Conservation (phyloP, 116 monocot genomes). For the Zostera marina region DNA sequence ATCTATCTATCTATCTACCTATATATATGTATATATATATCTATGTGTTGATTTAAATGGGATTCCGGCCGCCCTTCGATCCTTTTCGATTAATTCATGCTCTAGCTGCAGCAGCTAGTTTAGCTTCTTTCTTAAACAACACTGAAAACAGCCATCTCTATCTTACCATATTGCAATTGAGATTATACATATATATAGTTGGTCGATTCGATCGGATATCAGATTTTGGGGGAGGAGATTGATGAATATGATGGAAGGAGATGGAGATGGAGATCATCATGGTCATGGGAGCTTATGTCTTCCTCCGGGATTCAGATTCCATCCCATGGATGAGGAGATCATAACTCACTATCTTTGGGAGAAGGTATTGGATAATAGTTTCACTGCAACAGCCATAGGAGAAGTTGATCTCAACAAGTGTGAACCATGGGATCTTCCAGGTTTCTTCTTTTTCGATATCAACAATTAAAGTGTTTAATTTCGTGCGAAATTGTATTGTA, state of each 20-base stretch:
- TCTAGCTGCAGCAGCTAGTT: too few species aligned
- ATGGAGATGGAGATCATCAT: too few species aligned
- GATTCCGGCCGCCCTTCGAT: not conserved
- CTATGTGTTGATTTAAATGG: not conserved
- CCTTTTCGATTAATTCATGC: too few species aligned
- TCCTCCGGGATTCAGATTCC: slow-evolving; percentile 41
- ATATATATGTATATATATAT: not conserved
- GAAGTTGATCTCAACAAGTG: slow-evolving; percentile 31
- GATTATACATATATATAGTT: too few species aligned
- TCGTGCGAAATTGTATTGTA: too few species aligned
- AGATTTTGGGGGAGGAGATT: too few species aligned
- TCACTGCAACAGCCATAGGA: slow-evolving; percentile 13
- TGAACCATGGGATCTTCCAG: slow-evolving; percentile 40
- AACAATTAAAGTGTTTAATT: too few species aligned
- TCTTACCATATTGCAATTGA: too few species aligned
- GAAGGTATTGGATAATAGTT: slow-evolving; percentile 14
- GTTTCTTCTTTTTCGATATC: not conserved
- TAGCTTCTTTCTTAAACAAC: too few species aligned
- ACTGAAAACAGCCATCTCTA: too few species aligned
- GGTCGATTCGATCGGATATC: too few species aligned
- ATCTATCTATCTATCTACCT: not conserved
- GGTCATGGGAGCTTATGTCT: slow-evolving; percentile 5
- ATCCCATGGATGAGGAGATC: slow-evolving; percentile 37
- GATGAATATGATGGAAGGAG: too few species aligned
- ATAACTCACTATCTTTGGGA: slow-evolving; percentile 15